Evolutionary conservation across 306 rosid genomes (phyloP).

Genomic region (Sicyos baderoa): DNA sequence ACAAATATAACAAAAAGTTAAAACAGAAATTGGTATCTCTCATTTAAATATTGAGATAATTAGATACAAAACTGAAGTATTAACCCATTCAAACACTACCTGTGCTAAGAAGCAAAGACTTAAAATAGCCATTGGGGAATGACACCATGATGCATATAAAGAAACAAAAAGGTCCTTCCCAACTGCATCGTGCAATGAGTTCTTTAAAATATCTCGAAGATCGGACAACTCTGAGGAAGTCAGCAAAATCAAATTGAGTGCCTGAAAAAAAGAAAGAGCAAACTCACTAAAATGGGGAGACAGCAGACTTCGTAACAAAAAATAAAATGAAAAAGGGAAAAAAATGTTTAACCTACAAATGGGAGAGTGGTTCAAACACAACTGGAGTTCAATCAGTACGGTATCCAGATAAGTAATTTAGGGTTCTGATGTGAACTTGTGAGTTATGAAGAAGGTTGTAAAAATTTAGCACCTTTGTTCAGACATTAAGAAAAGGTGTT

Average conservation of each 20-base stretch:
- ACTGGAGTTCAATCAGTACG: background rate
- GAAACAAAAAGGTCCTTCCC: constrained; percentile 83
- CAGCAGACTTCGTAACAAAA: background rate
- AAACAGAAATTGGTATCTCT: background rate
- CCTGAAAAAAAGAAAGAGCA: constrained; percentile 40
- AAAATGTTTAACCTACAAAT: background rate
- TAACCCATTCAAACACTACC: constrained; percentile 31
- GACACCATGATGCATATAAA: constrained; percentile 99
- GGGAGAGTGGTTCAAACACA: constrained; percentile 7
- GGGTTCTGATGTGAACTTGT: background rate
- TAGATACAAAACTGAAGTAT: constrained; percentile 4
- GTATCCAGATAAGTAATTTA: background rate
- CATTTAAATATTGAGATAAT: background rate
- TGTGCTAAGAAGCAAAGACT: constrained; percentile 95
- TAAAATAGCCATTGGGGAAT: constrained; percentile 93
- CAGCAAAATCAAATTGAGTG: constrained; percentile 90
- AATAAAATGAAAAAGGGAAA: background rate
- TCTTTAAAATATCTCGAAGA: constrained; percentile 72
- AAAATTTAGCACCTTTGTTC: constrained; percentile 8
- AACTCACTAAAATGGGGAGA: background rate
- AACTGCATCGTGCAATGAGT: constrained; percentile 57
- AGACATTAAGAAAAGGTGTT: background rate
- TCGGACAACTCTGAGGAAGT: constrained; percentile 80
- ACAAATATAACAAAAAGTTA: constrained; percentile 18
- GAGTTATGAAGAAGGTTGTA: background rate